These are phyloP conservation scores for Starmera dryadoides DNA, from an alignment of 805 yeast species.

Conservation along the genomic window DNA sequence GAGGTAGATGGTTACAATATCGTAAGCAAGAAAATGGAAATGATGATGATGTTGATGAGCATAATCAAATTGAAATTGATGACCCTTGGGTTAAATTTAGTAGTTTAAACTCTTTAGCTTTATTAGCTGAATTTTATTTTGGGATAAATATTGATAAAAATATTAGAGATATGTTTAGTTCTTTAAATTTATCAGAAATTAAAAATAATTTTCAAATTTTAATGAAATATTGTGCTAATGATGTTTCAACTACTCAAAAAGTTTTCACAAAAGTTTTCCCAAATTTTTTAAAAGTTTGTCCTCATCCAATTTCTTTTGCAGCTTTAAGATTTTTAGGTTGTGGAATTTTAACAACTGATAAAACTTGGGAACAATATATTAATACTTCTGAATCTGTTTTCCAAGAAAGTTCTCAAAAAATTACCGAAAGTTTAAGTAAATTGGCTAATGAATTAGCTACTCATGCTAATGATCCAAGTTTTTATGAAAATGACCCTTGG, in stretches of 20 bases:
- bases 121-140: constrained; percentile 77
- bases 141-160: constrained; percentile 58
- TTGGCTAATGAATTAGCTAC: constrained; percentile 56
- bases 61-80: constrained; percentile 29
- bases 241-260: constrained; percentile 67
- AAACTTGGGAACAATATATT: constrained; percentile 69
- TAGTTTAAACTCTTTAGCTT: constrained; percentile 70
- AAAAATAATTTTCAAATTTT: constrained; percentile 50
- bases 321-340: constrained; percentile 72
- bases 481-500: constrained; percentile 75
- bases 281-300: constrained; percentile 55
- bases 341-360: constrained; percentile 71
- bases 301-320: constrained; percentile 93
- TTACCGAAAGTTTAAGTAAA: constrained; percentile 48
- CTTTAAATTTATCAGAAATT: constrained; percentile 46
- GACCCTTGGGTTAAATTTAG: constrained; percentile 86
- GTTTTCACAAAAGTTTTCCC: constrained; percentile 70
- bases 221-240: constrained; percentile 78
- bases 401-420: constrained; percentile 46
- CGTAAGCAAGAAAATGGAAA: constrained; percentile 26
- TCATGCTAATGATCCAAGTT: constrained; percentile 33
- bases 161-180: constrained; percentile 56
- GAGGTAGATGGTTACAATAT: constrained; percentile 68
- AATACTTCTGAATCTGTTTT: constrained; percentile 53
- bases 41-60: constrained; percentile 11